These are phyloP conservation scores for Metschnikowia drakensbergensis DNA, from an alignment of 805 yeast genomes.

Conservation along the genomic window DNA sequence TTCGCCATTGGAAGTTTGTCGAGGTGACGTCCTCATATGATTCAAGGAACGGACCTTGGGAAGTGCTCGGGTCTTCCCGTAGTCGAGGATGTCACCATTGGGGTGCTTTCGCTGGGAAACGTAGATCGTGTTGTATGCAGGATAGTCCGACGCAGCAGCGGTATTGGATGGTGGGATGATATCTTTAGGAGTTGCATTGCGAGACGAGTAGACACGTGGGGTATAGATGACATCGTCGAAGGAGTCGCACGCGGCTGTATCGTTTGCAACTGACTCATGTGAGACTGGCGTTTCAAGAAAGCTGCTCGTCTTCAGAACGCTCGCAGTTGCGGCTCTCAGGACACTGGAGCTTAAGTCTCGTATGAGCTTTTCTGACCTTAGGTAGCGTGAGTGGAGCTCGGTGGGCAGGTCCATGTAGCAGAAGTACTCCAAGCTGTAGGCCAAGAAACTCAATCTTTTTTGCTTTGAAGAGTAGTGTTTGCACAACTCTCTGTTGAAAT, in stretches of 20 bases:
- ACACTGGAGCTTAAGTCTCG: constrained; percentile 4
- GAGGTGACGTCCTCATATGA: constrained; percentile 1
- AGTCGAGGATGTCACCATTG: background rate
- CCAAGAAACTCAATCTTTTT: constrained; percentile 6
- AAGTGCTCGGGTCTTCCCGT: background rate
- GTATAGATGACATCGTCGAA: background rate
- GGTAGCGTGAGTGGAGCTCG: constrained; percentile 8
- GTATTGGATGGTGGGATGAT: background rate
- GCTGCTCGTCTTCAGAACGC: background rate
- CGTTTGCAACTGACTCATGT: background rate
- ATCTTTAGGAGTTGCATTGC: constrained; percentile 1
- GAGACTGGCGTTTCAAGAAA: background rate
- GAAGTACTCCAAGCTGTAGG: constrained; percentile 9
- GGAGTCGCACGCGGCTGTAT: background rate
- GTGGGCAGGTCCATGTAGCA: constrained; percentile 12
- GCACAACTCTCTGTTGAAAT: constrained; percentile 8
- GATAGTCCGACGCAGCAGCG: background rate
- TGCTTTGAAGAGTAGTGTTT: constrained; percentile 2
- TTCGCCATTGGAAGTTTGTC: background rate
- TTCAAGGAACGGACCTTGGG: constrained; percentile 1
- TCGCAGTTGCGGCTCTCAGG: constrained; percentile 1
- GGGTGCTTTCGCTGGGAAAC: background rate
- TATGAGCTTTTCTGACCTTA: constrained; percentile 2
- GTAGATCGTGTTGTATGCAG: background rate
- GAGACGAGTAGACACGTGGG: background rate